phyloP scores from a whole-genome alignment of 2,329 filamentous ascomycete species.

The Thelonectria blattea region DNA sequence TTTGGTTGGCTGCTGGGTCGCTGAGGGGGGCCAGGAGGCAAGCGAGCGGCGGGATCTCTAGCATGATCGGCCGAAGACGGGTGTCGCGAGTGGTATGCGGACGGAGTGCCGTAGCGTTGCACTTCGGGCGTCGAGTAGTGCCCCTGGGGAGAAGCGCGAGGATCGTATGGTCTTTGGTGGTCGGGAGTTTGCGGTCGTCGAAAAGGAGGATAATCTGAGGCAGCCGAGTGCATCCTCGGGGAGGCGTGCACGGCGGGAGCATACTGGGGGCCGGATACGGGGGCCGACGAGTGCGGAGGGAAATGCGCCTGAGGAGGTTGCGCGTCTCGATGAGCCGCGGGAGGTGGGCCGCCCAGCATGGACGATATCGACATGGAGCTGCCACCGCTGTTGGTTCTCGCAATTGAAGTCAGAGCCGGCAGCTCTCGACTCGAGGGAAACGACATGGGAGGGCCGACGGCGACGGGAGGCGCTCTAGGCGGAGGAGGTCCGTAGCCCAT shows the following conservation, averaged over 20 bases:
- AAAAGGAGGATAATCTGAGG: slow-evolving; percentile 66
- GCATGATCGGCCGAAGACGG: slow-evolving; percentile 55
- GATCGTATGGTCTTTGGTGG: slow-evolving; percentile 62
- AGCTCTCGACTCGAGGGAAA: slow-evolving; percentile 59
- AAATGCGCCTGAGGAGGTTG: slow-evolving; percentile 50
- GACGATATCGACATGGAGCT: slow-evolving; percentile 68
- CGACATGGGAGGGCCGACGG: slow-evolving; percentile 51
- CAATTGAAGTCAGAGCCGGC: slow-evolving; percentile 57
- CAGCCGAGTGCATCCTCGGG: slow-evolving; percentile 59
- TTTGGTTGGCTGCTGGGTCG: slow-evolving; percentile 61
- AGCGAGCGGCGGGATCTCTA: slow-evolving; percentile 46
- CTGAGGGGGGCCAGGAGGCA: slow-evolving; percentile 51
- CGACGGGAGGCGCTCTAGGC: slow-evolving; percentile 51
- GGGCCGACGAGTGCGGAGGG: slow-evolving; percentile 48
- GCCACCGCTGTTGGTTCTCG: slow-evolving; percentile 52
- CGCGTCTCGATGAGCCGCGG: slow-evolving; percentile 48
- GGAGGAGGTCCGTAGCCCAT: slow-evolving; percentile 53
- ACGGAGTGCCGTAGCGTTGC: slow-evolving; percentile 65
- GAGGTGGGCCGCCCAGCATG: slow-evolving; percentile 61
- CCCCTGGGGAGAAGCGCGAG: slow-evolving; percentile 56
- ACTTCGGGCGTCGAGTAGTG: slow-evolving; percentile 64
- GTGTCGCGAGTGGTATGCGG: slow-evolving; percentile 58
- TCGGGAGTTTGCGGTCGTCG: slow-evolving; percentile 78
- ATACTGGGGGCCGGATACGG: slow-evolving; percentile 53
- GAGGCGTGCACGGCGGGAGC: slow-evolving; percentile 59